Base-by-base conservation (phyloP, 2,329 filamentous ascomycete species). In the Fusarium compactum region DNA sequence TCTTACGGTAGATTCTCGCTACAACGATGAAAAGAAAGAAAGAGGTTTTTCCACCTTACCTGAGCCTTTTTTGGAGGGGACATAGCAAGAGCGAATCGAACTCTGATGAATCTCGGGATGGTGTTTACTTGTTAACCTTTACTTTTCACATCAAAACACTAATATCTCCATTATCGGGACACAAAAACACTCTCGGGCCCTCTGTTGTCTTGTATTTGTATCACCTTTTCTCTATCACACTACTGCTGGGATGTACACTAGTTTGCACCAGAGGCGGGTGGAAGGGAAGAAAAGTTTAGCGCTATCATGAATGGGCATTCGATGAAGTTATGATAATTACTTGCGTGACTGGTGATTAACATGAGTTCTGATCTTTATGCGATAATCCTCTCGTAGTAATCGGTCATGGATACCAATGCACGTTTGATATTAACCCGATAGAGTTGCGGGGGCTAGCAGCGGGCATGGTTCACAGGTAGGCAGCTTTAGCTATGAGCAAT, bases 181-280 rank as follows among this genome's bases (percentile, higher is more conserved):
- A 63, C 58, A 72, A 74, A 76, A 76, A 73, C 73, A 48, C 45
- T 72, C 66, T 62, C 72, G 66, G 62, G 65, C 66, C 71, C 73
- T 67, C 71, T 76, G 73, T 71, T 72, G 72, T 74, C 62, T 69
- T 81, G 77, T 79, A 80, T 77, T 74, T 79, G 76, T 80, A 78
- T 73, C 69, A 68, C 66, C 58, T 76, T 76, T 76, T 77, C 75
- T 76, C 77, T 73, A 65, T 76, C 70, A 67, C 74, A 73, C 67
- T 75, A 74, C 72, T 75, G 76, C 77, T 78, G 76, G 78, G 78
- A 77, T 80, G 78, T 79, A 79, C 72, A 75, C 74, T 79, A 80
- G 76, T 74, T 78, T 78, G 68, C 72, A 75, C 74, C 69, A 68
- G 74, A 75, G 65, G 72, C 68, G 74, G 76, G 70, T 69, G 71